Evolutionary conservation across 2,329 filamentous ascomycete genomes (phyloP), one percentile per base, ranked within the genome.

Genomic region (Xylaria polymorpha): DNA sequence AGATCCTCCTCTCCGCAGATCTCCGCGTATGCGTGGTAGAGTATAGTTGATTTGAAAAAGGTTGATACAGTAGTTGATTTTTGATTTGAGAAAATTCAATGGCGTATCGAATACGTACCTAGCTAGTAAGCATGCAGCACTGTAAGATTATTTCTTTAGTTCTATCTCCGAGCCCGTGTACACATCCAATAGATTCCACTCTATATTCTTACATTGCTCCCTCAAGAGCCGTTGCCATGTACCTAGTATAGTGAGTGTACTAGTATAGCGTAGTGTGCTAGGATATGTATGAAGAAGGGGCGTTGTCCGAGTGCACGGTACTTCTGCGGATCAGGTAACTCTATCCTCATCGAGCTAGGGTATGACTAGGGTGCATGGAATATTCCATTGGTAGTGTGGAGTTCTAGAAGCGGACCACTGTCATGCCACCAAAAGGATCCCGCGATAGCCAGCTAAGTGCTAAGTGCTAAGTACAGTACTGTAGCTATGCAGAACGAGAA

Each of bases 271-370:
- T 29, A 29, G 25, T 29, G 25, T 29, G 25, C 25, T 29, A 4
- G 25, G 25, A 29, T 29, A 46, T 61, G 43, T 56, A 48, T 56
- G 41, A 50, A 53, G 51, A 48, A 35, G 25, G 58, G 53, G 62
- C 53, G 62, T 62, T 66, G 62, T 29, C 43, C 37, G 61, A 51
- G 51, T 65, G 62, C 58, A 68, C 62, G 64, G 67, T 69, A 69
- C 67, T 60, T 66, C 59, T 61, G 58, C 53, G 50, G 63, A 69
- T 60, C 59, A 60, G 56, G 50, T 25, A 63, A 50, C 25, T 39
- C 39, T 53, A 62, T 60, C 62, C 66, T 25, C 51, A 58, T 66
- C 37, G 25, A 68, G 66, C 58, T 66, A 68, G 58, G 51, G 51
- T 56, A 37, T 44, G 66, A 66, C 66, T 22, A 50, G 66, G 66